Evolutionary conservation across 768 basidiomycete genomes (phyloP).

Genomic region (Macrocybe gigantea): DNA sequence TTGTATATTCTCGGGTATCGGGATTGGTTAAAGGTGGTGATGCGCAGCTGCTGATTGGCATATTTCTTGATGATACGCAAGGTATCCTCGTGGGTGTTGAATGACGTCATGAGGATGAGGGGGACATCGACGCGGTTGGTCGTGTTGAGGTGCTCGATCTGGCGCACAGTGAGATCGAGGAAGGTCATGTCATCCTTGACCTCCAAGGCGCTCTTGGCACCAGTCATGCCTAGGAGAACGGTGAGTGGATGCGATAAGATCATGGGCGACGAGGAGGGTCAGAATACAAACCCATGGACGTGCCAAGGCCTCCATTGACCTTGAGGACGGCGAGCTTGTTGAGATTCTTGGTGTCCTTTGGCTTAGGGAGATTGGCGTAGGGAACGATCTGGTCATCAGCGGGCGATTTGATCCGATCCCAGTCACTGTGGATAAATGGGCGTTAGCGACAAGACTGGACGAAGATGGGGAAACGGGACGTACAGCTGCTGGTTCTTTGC

Average conservation of each 20-base stretch:
- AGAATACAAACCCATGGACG: constrained; percentile 66
- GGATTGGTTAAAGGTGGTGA: constrained; percentile 90
- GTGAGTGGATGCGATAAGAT: constrained; percentile 4
- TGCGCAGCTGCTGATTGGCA: constrained; percentile 89
- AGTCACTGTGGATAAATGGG: constrained; percentile 46
- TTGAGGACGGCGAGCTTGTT: constrained; percentile 95
- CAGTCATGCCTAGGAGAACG: constrained; percentile 57
- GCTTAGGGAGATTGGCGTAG: constrained; percentile 64
- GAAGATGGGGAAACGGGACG: constrained; percentile 19
- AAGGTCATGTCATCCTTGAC: constrained; percentile 98
- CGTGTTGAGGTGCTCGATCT: constrained; percentile 94
- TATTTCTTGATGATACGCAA: constrained; percentile 97
- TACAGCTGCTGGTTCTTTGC: constrained; percentile 86
- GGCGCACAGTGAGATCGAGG: constrained; percentile 89
- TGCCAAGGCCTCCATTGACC: constrained; percentile 91
- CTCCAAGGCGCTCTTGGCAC: constrained; percentile 90
- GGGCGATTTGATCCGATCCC: constrained; percentile 88
- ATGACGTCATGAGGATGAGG: constrained; percentile 98
- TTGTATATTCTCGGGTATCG: constrained; percentile 91
- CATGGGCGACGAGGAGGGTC: not conserved
- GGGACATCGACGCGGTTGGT: constrained; percentile 82
- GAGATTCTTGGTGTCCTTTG: constrained; percentile 58
- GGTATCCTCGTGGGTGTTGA: constrained; percentile 97
- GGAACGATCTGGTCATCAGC: constrained; percentile 81
- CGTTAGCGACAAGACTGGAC: constrained; percentile 4